Conservation (phyloP, 306 rosid genomes). For the Castanea sativa region DNA sequence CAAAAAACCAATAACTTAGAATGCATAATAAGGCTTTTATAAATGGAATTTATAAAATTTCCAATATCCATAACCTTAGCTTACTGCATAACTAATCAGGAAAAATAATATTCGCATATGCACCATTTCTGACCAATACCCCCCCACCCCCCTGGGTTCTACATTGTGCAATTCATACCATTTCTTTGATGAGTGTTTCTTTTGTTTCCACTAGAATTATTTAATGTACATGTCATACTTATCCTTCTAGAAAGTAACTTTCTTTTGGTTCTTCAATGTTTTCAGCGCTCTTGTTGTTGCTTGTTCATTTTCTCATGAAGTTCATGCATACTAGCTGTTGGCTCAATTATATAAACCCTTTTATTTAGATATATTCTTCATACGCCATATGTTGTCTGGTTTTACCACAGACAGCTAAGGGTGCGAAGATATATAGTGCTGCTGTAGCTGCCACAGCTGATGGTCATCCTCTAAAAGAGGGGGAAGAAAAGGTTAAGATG, state of each 20-base stretch:
- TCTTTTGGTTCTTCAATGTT: neutral
- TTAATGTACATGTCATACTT: neutral
- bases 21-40: too few species aligned
- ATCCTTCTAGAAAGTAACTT: neutral
- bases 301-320: neutral
- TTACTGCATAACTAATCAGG: too few species aligned
- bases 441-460: slow-evolving; percentile 91
- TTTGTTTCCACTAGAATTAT: neutral
- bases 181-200: neutral
- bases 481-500: slow-evolving; percentile 90
- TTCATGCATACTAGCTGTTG: neutral
- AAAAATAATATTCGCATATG: too few species aligned
- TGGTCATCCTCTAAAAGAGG: slow-evolving; percentile 64
- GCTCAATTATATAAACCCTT: neutral
- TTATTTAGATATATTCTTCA: slow-evolving; percentile 1
- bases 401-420: slow-evolving; percentile 78
- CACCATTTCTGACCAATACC: too few species aligned
- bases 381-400: slow-evolving; percentile 1
- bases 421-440: slow-evolving; percentile 88
- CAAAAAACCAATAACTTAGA: too few species aligned
- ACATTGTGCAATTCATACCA: neutral
- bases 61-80: too few species aligned
- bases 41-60: too few species aligned
- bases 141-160: too few species aligned
- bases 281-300: neutral